Evolutionary conservation across 805 yeast species (phyloP), one percentile per base, ranked within the genome.

Genomic region (Starmerella riodocensis): DNA sequence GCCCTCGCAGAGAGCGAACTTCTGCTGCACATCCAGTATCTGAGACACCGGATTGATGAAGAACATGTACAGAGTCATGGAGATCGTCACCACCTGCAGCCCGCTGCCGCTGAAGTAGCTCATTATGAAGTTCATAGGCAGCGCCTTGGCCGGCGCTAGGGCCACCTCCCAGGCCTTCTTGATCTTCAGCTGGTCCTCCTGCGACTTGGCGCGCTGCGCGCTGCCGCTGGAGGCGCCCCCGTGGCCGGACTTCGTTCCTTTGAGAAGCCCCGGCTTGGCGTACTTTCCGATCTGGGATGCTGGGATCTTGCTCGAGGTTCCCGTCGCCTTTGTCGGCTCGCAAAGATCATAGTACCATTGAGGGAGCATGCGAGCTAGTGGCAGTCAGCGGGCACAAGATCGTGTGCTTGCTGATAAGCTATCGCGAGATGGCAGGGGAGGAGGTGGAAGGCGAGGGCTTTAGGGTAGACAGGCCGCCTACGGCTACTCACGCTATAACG

Each of bases 111-210:
- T 75, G 83, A 88, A 82, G 58, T 83, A 91, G 45, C 84, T 75
- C 94, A 88, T 83, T 34, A 83, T 63, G 36, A 81, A 58, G 53
- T 83, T 91, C 93, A 84, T 80, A 6, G 96, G 94, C n/a, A 91
- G 69, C 7, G 71, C 61, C 55, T 85, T 88, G 2, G 84, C 81
- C 0, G 96, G 95, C 1, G 75, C 74, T 13, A 71, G 59, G 2
- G 95, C 93, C 28, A 81, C 55, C 42, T 81, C 91, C 94, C 95
- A 84, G 0, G 93, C 86, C 53, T 79, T 80, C 53, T 76, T 49
- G 21, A 58, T 51, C 45, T 57, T 58, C 30, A 56, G 52, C n/a
- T 41, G 29, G 28, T 49, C 52, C 29, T 48, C 54, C 29, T 51
- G 44, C 14, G 42, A 37, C n/a, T 37, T 39, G 19, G 32, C 20